Conservation (phyloP, 2,329 filamentous ascomycete genomes). For the Periconia macrospinosa region DNA sequence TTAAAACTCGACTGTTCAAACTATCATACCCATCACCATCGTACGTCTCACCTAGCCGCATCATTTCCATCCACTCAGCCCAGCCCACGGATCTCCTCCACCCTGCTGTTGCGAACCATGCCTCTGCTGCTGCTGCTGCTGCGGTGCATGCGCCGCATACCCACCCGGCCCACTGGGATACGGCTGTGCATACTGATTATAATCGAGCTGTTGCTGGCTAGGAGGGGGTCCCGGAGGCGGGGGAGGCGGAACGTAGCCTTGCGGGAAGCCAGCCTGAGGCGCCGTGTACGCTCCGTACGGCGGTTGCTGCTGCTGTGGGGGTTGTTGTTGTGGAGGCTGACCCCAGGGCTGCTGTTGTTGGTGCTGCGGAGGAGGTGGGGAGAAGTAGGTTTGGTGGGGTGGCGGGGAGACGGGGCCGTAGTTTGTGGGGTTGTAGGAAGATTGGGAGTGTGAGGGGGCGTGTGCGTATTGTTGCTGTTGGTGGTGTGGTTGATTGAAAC, state of each 20-base stretch:
- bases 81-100: slow-evolving; percentile 66
- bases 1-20: too few relatives aligned
- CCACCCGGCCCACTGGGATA: slow-evolving; percentile 56
- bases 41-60: neutral
- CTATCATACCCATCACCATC: too few relatives aligned
- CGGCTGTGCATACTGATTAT: slow-evolving; percentile 42
- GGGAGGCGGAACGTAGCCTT: slow-evolving; percentile 68
- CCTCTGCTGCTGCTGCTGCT: slow-evolving; percentile 20
- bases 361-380: slow-evolving; percentile 46
- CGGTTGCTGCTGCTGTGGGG: slow-evolving; percentile 34
- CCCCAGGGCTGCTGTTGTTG: slow-evolving; percentile 58
- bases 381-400: slow-evolving; percentile 61
- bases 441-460: slow-evolving; percentile 22
- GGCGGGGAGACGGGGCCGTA: slow-evolving; percentile 54
- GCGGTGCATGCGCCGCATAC: slow-evolving; percentile 50
- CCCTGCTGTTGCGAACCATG: slow-evolving; percentile 37
- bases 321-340: slow-evolving; percentile 44
- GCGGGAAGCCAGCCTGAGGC: slow-evolving; percentile 56
- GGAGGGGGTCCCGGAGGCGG: slow-evolving; percentile 67
- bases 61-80: slow-evolving; percentile 69
- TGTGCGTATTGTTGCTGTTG: slow-evolving; percentile 14
- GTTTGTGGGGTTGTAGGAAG: slow-evolving; percentile 51
- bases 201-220: slow-evolving; percentile 56
- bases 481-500: slow-evolving; percentile 29
- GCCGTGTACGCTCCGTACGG: slow-evolving; percentile 52